These are phyloP conservation scores for Cenchrus purpureus DNA, from an alignment of 176 grass and related monocot species.

Conservation along the genomic window DNA sequence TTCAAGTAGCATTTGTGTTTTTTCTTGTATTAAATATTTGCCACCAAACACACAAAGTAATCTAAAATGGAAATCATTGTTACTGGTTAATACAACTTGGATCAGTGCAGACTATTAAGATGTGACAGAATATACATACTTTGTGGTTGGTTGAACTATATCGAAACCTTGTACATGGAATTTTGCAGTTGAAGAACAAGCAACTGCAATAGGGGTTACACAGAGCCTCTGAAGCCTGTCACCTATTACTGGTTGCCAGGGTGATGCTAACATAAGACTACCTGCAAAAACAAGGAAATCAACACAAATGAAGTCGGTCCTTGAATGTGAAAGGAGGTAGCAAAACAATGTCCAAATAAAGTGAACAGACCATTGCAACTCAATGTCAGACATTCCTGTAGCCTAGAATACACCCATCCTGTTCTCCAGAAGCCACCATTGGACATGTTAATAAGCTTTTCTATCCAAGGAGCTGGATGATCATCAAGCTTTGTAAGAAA, in stretches of 20 bases:
- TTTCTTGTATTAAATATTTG: conserved; percentile 76
- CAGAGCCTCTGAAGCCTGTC: conserved; percentile 54
- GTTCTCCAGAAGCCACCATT: conserved; percentile 59
- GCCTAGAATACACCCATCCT: conserved; percentile 76
- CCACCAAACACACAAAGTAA: conserved; percentile 82
- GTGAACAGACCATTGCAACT: conserved; percentile 69
- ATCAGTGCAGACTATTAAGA: not conserved
- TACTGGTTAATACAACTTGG: conserved; percentile 1
- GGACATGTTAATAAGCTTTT: conserved; percentile 59
- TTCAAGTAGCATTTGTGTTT: conserved; percentile 54
- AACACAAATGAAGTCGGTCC: conserved; percentile 14
- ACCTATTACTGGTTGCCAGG: conserved; percentile 54
- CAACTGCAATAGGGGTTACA: conserved; percentile 72
- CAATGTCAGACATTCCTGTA: conserved; percentile 63
- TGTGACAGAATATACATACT: conserved; percentile 43
- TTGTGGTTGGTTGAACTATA: conserved; percentile 67
- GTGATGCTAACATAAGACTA: conserved; percentile 61
- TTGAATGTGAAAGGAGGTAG: not conserved
- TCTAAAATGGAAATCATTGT: conserved; percentile 43
- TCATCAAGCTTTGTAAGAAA: conserved; percentile 53
- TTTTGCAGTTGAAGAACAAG: conserved; percentile 54
- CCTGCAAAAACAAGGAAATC: conserved; percentile 54
- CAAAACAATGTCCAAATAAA: conserved; percentile 26
- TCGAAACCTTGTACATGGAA: conserved; percentile 84
- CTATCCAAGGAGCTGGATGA: conserved; percentile 66